These are phyloP conservation scores for Dactylonectria estremocensis DNA, from an alignment of 2,329 filamentous ascomycete species.

Conservation along the genomic window DNA sequence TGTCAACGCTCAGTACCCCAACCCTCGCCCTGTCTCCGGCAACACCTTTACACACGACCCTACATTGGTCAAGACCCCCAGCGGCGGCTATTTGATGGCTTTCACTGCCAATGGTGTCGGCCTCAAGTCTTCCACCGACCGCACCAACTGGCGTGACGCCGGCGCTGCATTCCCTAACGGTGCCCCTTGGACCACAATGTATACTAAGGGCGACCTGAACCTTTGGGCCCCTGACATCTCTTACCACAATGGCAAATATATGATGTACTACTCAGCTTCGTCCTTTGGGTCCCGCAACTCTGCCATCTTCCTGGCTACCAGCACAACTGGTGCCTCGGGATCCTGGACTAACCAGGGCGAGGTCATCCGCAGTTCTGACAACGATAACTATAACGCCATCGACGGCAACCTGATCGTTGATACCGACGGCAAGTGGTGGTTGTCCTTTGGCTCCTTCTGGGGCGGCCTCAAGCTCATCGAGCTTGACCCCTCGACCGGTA, in stretches of 20 bases:
- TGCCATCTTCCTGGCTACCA: conserved; percentile 52
- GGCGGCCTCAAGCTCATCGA: conserved; percentile 50
- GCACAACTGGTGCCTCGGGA: conserved; percentile 48
- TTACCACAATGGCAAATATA: conserved; percentile 51
- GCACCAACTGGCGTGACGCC: conserved; percentile 50
- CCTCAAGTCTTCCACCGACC: conserved; percentile 53
- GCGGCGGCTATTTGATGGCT: conserved; percentile 49
- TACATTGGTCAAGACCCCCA: conserved; percentile 41
- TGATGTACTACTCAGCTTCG: conserved; percentile 53
- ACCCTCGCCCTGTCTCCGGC: conserved; percentile 10
- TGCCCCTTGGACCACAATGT: conserved; percentile 50
- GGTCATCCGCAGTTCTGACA: conserved; percentile 43
- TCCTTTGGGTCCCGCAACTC: conserved; percentile 47
- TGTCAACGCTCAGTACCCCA: conserved; percentile 1
- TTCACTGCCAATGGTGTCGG: conserved; percentile 47
- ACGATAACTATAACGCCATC: conserved; percentile 50
- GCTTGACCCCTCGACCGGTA: conserved; percentile 47
- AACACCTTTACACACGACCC: conserved; percentile 11
- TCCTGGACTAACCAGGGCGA: conserved; percentile 51
- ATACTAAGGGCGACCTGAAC: conserved; percentile 49
- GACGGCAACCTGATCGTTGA: conserved; percentile 51
- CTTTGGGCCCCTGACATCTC: conserved; percentile 70
- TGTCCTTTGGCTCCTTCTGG: conserved; percentile 53
- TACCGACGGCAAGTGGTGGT: conserved; percentile 49
- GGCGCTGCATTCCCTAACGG: conserved; percentile 51